Base-by-base conservation (phyloP, 495 filamentous ascomycete genomes). In the Rostrohypoxylon terebratum region DNA sequence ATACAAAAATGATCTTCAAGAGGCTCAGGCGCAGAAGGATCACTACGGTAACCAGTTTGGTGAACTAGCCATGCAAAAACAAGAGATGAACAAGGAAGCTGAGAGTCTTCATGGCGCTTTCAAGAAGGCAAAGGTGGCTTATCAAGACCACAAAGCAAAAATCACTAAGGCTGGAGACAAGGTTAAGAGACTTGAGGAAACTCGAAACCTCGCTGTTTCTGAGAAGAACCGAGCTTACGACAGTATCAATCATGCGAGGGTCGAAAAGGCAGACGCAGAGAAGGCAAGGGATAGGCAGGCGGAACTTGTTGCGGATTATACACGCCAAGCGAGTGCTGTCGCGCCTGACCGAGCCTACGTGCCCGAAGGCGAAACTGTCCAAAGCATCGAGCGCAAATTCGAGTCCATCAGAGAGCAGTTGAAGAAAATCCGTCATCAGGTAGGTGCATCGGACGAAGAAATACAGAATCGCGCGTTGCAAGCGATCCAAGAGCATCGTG, bases 151-250 rank as follows among this genome's bases (percentile, higher is more conserved):
- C 8, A 84, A 84, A 72, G 72, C 74, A 0, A 73, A 72, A 13
- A 72, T 90, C 8, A 76, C 67, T 11, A 90, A 93, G 76, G 87
- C 87, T 18, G 82, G 90, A 63, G 80, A 80, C 38, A 93, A 91
- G 75, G 76, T 84, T 8, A 77, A 82, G 28, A 81, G 83, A 53
- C 81, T 86, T 11, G 71, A 76, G 1, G 81, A 87, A 3, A 80
- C 84, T 34, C 88, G 90, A 33, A 80, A 81, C 31, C 75, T 87
- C 5, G 84, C 84, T 13, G 78, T 97, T 4, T 74, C 79, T 1
- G 84, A 90, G 13, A 93, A 94, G 74, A 97, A 96, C 75, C 63
- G 78, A 11, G 89, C 90, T 1, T 74, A 91, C 25, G 82, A 85
- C 13, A 72, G 57, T 3, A 79, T 92, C 16, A 82, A 87, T 4